These are phyloP conservation scores for Ballota nigra DNA, from an alignment of 257 asterid species.

Conservation along the genomic window DNA sequence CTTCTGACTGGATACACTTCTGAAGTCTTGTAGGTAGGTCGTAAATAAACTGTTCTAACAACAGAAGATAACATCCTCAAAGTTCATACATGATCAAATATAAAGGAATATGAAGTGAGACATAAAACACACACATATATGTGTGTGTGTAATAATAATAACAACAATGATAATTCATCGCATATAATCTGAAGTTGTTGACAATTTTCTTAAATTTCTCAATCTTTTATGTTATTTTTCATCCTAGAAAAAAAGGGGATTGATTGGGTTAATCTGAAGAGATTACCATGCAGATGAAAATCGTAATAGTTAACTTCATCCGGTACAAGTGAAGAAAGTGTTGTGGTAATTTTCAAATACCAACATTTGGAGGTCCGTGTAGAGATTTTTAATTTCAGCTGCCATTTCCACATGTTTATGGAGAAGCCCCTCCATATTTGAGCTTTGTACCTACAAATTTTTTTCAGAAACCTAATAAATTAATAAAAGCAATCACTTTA, in stretches of 20 bases:
- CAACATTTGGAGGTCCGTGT: conserved; percentile 97
- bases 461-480: neutral
- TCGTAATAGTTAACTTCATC: neutral
- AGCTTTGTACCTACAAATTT: conserved; percentile 73
- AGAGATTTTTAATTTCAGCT: conserved; percentile 95
- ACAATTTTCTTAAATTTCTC: conserved; percentile 2
- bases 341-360: conserved; percentile 97
- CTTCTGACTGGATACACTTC: conserved; percentile 89
- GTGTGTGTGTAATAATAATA: no score
- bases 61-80: conserved; percentile 36
- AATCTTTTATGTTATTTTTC: conserved; percentile 67
- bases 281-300: conserved; percentile 10
- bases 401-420: conserved; percentile 99
- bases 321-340: conserved; percentile 59
- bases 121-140: no score
- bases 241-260: conserved; percentile 59
- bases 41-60: conserved; percentile 91
- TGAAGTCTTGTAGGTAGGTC: conserved; percentile 91
- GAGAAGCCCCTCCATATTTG: conserved; percentile 89
- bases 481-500: neutral
- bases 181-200: neutral
- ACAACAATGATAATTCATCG: neutral
- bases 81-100: conserved; percentile 36
- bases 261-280: conserved; percentile 17
- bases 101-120: conserved; percentile 14